These are phyloP conservation scores for Schizosaccharomyces osmophilus DNA, from an alignment of 805 yeast species.

Conservation along the genomic window DNA sequence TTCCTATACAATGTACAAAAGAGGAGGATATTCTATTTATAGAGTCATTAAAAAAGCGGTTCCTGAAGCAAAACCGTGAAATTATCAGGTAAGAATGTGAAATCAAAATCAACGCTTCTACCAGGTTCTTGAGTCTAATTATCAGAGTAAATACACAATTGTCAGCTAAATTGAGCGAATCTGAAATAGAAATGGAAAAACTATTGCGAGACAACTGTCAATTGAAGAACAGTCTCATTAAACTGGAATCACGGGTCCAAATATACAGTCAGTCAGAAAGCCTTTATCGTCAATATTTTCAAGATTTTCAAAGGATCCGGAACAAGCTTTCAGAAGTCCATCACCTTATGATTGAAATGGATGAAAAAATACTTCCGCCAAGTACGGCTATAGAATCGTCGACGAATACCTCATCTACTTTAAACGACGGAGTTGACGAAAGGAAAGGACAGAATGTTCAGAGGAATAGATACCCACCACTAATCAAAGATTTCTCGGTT, in stretches of 20 bases:
- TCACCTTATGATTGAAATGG: neutral
- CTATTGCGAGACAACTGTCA: neutral
- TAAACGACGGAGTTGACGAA: no score
- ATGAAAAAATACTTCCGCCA: neutral
- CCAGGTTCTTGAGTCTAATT: neutral
- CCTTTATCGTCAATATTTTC: neutral
- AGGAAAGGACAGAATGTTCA: no score
- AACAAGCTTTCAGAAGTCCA: neutral
- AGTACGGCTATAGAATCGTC: no score
- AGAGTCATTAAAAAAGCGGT: neutral
- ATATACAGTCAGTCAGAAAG: neutral
- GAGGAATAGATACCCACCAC: no score
- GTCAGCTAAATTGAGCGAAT: neutral
- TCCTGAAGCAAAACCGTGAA: conserved; percentile 1
- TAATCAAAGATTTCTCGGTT: no score
- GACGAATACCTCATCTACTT: no score
- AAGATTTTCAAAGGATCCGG: neutral
- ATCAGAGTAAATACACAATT: neutral
- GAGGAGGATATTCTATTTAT: neutral
- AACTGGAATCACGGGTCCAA: neutral
- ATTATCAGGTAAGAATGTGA: neutral
- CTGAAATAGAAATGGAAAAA: neutral
- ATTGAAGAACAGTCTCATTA: neutral
- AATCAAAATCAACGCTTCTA: no score
- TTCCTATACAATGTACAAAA: neutral